A percentile compares a stretch with the other conserved stretches of the same genome.
Evolutionary conservation across 805 yeast species (phyloP).

Genomic region (Gaillardinia entomophila): DNA sequence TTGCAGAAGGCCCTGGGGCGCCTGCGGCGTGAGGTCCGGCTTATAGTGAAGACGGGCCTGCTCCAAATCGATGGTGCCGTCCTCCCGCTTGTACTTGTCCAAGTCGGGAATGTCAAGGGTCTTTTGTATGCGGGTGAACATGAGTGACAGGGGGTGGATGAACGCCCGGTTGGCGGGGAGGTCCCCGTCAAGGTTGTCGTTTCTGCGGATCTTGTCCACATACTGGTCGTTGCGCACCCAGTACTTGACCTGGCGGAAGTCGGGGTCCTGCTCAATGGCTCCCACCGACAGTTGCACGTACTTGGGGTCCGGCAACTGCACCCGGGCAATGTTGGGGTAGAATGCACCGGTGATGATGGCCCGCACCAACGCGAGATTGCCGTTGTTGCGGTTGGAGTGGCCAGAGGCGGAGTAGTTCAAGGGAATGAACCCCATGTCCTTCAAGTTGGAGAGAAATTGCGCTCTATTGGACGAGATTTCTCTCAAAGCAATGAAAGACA

Average conservation of each 20-base stretch:
- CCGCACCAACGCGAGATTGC: constrained; percentile 47
- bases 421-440: constrained; percentile 75
- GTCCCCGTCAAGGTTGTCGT: constrained; percentile 6
- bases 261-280: constrained; percentile 80
- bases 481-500: constrained; percentile 59
- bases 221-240: constrained; percentile 67
- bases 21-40: constrained; percentile 38
- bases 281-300: constrained; percentile 68
- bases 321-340: constrained; percentile 78
- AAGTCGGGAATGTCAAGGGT: constrained; percentile 5
- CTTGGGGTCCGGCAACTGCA: constrained; percentile 78
- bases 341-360: constrained; percentile 75
- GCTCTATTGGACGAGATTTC: constrained; percentile 67
- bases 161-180: constrained; percentile 69
- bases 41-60: constrained; percentile 24
- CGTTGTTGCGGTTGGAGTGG: constrained; percentile 45
- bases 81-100: constrained; percentile 28
- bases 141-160: constrained; percentile 56
- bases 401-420: constrained; percentile 34
- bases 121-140: background rate
- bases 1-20: constrained; percentile 20
- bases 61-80: constrained; percentile 33
- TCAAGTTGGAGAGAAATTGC: constrained; percentile 65
- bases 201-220: constrained; percentile 7
- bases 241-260: constrained; percentile 62